phyloP scores from a whole-genome alignment of 495 filamentous ascomycete species.

The Xylaria intraflava region DNA sequence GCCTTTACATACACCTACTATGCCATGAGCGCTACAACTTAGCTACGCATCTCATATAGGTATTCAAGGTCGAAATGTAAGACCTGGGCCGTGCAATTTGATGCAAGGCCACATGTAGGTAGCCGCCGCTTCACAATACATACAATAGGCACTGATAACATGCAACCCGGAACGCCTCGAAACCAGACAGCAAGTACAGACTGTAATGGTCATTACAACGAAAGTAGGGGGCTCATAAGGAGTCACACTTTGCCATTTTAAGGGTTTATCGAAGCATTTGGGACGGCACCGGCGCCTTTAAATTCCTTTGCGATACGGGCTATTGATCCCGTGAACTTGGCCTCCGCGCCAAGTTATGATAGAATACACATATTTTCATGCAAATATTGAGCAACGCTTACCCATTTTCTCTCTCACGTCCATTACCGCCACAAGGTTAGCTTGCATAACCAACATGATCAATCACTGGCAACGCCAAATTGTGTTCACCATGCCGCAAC shows the following conservation, averaged over 20 bases:
- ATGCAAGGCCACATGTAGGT: constrained; percentile 11
- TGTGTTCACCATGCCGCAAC: constrained; percentile 64
- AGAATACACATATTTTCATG: constrained; percentile 14
- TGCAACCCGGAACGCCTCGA: not conserved
- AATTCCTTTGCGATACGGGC: not conserved
- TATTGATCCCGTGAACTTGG: not conserved
- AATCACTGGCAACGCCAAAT: not conserved
- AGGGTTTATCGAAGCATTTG: not conserved
- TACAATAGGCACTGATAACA: not conserved
- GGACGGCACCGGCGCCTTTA: not conserved
- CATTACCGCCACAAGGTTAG: not conserved
- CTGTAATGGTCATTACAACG: not conserved
- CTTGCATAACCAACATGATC: not conserved
- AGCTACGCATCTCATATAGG: too few relatives aligned
- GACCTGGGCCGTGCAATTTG: constrained; percentile 2
- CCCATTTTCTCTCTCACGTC: not conserved
- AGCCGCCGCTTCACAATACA: not conserved
- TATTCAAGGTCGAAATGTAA: too few relatives aligned
- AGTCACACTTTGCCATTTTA: not conserved
- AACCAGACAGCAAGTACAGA: not conserved
- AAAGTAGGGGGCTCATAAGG: not conserved
- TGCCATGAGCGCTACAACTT: too few relatives aligned
- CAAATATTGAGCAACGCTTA: not conserved
- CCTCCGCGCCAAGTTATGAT: not conserved
- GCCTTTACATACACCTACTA: too few relatives aligned